These are phyloP conservation scores for Begonia masoniana DNA, from an alignment of 306 rosid species.

Conservation along the genomic window DNA sequence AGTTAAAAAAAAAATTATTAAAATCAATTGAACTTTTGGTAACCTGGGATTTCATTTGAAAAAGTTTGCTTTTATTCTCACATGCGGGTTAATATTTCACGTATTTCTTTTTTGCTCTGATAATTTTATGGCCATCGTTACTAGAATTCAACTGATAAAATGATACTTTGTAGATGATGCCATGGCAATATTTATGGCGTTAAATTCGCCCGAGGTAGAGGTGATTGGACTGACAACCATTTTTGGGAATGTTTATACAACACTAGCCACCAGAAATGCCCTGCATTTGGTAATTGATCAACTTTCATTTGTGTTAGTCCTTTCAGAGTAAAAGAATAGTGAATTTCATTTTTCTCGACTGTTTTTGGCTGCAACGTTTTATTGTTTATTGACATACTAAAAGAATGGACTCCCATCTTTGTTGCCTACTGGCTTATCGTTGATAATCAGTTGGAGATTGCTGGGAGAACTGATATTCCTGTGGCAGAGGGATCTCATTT, in stretches of 20 bases:
- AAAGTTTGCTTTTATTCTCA: no score
- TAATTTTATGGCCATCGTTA: no score
- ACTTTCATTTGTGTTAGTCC: neutral
- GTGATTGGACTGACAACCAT: slow-evolving; percentile 87
- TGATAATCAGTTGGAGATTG: slow-evolving; percentile 63
- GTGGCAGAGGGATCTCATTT: slow-evolving; percentile 97
- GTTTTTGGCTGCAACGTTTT: neutral
- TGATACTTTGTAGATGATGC: slow-evolving; percentile 55
- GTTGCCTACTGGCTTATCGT: neutral
- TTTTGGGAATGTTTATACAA: slow-evolving; percentile 79
- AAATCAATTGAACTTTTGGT: no score
- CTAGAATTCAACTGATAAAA: no score
- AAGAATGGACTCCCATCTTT: neutral
- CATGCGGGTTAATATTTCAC: no score
- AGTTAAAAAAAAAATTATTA: no score
- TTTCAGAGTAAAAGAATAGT: neutral
- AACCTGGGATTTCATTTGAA: no score
- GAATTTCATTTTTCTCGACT: neutral
- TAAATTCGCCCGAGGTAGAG: slow-evolving; percentile 62
- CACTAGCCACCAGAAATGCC: slow-evolving; percentile 85
- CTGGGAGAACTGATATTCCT: slow-evolving; percentile 84
- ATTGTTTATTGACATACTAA: neutral
- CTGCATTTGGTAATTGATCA: slow-evolving; percentile 59
- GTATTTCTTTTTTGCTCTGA: no score
- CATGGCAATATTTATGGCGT: slow-evolving; percentile 79